Evolutionary conservation across 257 asterid genomes (phyloP).

Genomic region (Leonotis leonurus): DNA sequence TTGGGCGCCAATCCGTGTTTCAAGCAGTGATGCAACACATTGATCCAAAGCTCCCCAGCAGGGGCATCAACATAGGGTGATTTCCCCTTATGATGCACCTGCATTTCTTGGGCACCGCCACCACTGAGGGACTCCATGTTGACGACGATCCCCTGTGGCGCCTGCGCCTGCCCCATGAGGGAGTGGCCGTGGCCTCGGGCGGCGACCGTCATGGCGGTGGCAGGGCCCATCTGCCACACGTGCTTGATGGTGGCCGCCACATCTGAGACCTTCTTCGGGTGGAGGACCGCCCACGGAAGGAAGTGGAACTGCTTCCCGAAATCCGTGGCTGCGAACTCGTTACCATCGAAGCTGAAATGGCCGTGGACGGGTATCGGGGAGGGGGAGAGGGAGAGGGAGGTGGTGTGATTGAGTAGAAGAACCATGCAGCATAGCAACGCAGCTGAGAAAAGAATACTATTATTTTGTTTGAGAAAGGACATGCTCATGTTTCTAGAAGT

Average conservation of each 20-base stretch:
- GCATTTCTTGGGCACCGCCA: constrained; percentile 41
- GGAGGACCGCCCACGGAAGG: constrained; percentile 70
- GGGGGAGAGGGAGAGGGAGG: constrained; percentile 28
- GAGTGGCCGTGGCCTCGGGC: constrained; percentile 91
- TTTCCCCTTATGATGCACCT: constrained; percentile 29
- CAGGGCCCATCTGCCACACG: constrained; percentile 68
- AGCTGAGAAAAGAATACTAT: constrained; percentile 24
- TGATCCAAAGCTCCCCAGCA: constrained; percentile 88
- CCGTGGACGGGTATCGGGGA: constrained; percentile 38
- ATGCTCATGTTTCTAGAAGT: constrained; percentile 28
- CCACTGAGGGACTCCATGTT: constrained; percentile 53
- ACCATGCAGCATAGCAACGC: constrained; percentile 41
- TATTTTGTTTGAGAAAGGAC: constrained; percentile 21
- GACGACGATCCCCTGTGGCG: constrained; percentile 66
- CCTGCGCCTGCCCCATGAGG: constrained; percentile 68
- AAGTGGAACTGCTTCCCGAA: constrained; percentile 63
- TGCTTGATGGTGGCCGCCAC: constrained; percentile 57
- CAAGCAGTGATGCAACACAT: constrained; percentile 56
- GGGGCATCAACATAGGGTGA: constrained; percentile 60
- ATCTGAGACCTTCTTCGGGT: constrained; percentile 67
- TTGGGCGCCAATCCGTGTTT: constrained; percentile 71
- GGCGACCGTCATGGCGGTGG: constrained; percentile 51
- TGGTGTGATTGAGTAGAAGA: constrained; percentile 21
- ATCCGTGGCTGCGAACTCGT: constrained; percentile 67
- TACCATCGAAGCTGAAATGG: constrained; percentile 41